These are phyloP conservation scores for Apophysomyces elegans DNA, from an alignment of 371 early-diverging fungal genomes.

Conservation along the genomic window DNA sequence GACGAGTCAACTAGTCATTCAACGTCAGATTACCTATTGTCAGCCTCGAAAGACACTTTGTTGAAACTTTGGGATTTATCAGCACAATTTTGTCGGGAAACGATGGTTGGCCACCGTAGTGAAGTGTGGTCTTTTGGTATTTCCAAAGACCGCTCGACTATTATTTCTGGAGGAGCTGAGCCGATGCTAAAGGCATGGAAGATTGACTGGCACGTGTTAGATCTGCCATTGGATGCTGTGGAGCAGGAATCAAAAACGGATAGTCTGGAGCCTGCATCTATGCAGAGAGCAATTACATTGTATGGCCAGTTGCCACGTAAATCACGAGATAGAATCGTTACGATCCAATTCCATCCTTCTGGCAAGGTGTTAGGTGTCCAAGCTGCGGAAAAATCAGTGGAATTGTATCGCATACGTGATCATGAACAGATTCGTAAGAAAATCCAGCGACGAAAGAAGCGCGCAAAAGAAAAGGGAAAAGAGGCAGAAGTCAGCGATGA, in stretches of 20 bases:
- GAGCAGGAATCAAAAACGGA: conserved; percentile 39
- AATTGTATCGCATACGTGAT: conserved; percentile 79
- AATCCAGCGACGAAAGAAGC: conserved; percentile 79
- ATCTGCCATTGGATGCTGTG: conserved; percentile 48
- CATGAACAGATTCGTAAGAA: conserved; percentile 82
- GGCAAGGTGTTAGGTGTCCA: conserved; percentile 80
- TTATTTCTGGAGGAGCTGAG: conserved; percentile 90
- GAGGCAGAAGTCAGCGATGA: conserved; percentile 48
- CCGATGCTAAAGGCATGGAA: conserved; percentile 87
- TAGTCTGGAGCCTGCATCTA: conserved; percentile 32
- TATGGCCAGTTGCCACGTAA: conserved; percentile 82
- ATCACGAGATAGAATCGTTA: conserved; percentile 82
- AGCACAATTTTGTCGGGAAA: conserved; percentile 93
- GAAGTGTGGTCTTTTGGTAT: conserved; percentile 91
- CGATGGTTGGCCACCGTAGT: conserved; percentile 88
- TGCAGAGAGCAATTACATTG: conserved; percentile 63
- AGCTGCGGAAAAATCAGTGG: conserved; percentile 80
- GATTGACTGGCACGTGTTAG: conserved; percentile 64
- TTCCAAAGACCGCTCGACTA: conserved; percentile 56
- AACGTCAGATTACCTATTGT: conserved; percentile 74
- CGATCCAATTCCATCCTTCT: conserved; percentile 75
- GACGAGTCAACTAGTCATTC: conserved; percentile 41
- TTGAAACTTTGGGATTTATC: conserved; percentile 95
- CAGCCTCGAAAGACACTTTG: conserved; percentile 92
- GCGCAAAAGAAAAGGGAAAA: conserved; percentile 80